Evolutionary conservation across 2,329 filamentous ascomycete genomes (phyloP), one percentile per base, ranked within the genome.

Genomic region (Bipolaris oryzae): DNA sequence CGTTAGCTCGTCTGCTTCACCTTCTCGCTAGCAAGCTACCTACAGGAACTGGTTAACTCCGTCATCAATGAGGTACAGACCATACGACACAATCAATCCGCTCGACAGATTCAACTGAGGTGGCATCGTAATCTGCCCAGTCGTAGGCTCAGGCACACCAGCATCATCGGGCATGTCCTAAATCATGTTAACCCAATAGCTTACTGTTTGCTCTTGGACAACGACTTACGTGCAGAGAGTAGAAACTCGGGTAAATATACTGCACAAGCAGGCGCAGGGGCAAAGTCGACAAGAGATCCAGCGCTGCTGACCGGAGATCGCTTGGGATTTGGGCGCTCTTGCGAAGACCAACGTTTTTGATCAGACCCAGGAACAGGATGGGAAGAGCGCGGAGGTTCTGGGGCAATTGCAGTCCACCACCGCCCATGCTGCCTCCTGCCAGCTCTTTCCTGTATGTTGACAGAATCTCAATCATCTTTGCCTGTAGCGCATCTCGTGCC

Each of bases 381-480:
- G 95, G 93, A 23, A 99, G 83, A 33, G 88, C 92, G 54, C 94
- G 88, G 55, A 99, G 81, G 76, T 99, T 99, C 57, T 91, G 89
- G 18, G 95, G 93, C 82, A 98, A 95, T 74, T 97, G 95, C 16
- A 99, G 82, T 44, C 94, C 93, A 50, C 92, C 88, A 25, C 87
- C 93, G 49, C 94, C 93, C 86, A 97, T 95, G 78, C 94, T 97
- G 63, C 94, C 94, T 63, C 94, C 94, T 15, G 91, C 94, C 57
- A 99, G 85, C 76, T 99, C 95, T 81, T 98, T 98, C 79, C 92
- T 90, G 81, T 97, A 99, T 0, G 94, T 98, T 75, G 94, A 89
- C 58, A 99, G 82, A 46, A 99, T 85, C 79, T 99, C 95, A 25
- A 92, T 89, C 39, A 96, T 82, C 83, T 99, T 99, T 64, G 88